Evolutionary conservation across 176 grass and related monocot genomes (phyloP).

Genomic region (Neostapfia colusana): DNA sequence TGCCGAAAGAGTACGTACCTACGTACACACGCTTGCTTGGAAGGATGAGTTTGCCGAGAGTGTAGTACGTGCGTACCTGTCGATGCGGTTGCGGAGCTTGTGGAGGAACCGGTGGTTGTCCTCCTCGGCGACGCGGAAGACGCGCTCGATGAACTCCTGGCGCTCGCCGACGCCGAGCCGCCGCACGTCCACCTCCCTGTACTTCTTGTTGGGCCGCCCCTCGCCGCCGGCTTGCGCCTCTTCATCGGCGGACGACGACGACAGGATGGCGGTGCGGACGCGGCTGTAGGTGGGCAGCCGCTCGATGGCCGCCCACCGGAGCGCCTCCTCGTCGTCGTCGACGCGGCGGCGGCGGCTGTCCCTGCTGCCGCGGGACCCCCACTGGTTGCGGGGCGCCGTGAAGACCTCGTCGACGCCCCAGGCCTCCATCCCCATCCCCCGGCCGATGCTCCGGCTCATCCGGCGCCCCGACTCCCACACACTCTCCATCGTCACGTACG

Average conservation of each 20-base stretch:
- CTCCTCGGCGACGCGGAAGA: slow-evolving; percentile 93
- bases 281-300: slow-evolving; percentile 80
- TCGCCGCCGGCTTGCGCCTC: no score
- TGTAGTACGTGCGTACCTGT: slow-evolving; percentile 56
- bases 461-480: slow-evolving; percentile 81
- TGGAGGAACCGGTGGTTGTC: slow-evolving; percentile 86
- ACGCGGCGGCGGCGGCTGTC: slow-evolving; percentile 14
- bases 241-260: slow-evolving; percentile 28
- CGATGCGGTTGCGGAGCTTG: slow-evolving; percentile 81
- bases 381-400: slow-evolving; percentile 16
- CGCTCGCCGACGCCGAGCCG: slow-evolving; percentile 66
- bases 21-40: no score
- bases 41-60: no score
- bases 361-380: slow-evolving; percentile 1
- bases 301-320: slow-evolving; percentile 90
- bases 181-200: slow-evolving; percentile 87
- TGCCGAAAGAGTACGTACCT: no score
- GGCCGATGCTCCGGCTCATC: slow-evolving; percentile 66
- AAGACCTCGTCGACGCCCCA: slow-evolving; percentile 94
- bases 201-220: slow-evolving; percentile 18
- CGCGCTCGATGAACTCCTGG: slow-evolving; percentile 91
- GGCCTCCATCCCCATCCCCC: slow-evolving; percentile 71
- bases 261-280: slow-evolving; percentile 71
- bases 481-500: slow-evolving; percentile 53
- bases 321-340: slow-evolving; percentile 85